These are phyloP conservation scores for Isabelozyma rhagii DNA, from an alignment of 805 yeast species.

Conservation along the genomic window DNA sequence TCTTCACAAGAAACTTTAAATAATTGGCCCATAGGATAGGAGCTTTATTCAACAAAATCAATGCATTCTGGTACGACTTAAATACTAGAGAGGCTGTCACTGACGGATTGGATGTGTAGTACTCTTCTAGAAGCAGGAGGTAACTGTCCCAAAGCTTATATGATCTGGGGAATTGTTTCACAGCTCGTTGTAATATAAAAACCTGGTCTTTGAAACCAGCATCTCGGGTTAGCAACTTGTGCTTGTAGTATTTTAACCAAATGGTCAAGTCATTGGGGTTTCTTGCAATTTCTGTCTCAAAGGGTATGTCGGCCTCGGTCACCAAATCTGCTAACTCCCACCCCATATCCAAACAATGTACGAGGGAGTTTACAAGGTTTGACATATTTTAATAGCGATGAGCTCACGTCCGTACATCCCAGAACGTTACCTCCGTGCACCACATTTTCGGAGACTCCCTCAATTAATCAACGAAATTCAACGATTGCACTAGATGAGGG, in stretches of 20 bases:
- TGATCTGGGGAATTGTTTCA: slow-evolving; percentile 39
- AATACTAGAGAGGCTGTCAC: not conserved
- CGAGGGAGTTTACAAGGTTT: no score
- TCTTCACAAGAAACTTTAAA: slow-evolving; percentile 37
- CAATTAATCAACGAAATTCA: not conserved
- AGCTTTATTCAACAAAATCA: slow-evolving; percentile 40
- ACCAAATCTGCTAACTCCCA: slow-evolving; percentile 14
- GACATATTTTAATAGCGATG: not conserved
- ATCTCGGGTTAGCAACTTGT: slow-evolving; percentile 20
- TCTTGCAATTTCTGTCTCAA: slow-evolving; percentile 33
- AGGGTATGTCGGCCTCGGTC: slow-evolving; percentile 24
- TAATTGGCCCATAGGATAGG: slow-evolving; percentile 54
- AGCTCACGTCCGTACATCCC: not conserved
- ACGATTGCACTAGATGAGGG: not conserved
- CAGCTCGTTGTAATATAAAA: slow-evolving; percentile 54
- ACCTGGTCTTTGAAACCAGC: slow-evolving; percentile 29
- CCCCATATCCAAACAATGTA: not conserved
- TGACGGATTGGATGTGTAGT: slow-evolving; percentile 11
- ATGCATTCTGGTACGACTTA: slow-evolving; percentile 16
- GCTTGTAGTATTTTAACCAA: slow-evolving; percentile 47
- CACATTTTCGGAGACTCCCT: not conserved
- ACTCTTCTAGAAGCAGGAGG: slow-evolving; percentile 37
- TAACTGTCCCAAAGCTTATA: slow-evolving; percentile 56
- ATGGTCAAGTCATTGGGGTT: slow-evolving; percentile 27
- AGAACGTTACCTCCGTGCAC: not conserved